Conservation (phyloP, 2,329 filamentous ascomycete species). For the Scolecobasidium constrictum region DNA sequence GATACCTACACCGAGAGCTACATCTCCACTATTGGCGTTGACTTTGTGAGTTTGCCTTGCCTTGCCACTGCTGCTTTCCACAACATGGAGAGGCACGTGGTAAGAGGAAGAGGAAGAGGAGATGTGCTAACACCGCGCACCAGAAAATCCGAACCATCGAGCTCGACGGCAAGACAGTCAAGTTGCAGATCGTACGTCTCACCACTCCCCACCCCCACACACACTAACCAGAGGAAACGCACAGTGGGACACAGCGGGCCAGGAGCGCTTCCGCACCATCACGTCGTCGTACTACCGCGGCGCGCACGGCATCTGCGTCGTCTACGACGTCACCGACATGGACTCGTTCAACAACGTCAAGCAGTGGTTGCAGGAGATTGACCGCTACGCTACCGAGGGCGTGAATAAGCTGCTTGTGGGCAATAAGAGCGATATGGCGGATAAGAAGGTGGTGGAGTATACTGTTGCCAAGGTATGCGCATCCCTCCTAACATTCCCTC, state of each 20-base stretch:
- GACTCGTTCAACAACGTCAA: slow-evolving; percentile 99
- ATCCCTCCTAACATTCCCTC: not conserved
- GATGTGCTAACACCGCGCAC: not conserved
- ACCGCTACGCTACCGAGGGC: slow-evolving; percentile 96
- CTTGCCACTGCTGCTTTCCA: no score
- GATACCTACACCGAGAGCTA: slow-evolving; percentile 99
- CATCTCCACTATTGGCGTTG: slow-evolving; percentile 98
- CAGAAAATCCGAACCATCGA: slow-evolving; percentile 99
- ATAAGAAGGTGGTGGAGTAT: slow-evolving; percentile 99
- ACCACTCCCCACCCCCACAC: not conserved
- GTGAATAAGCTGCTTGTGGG: slow-evolving; percentile 99
- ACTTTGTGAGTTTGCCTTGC: slow-evolving; percentile 81
- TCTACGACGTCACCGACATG: slow-evolving; percentile 99
- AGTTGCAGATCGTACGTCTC: slow-evolving; percentile 86
- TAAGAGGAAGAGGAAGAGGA: not conserved
- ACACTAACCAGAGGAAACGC: no score
- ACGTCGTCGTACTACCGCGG: slow-evolving; percentile 99
- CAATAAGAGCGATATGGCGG: slow-evolving; percentile 99
- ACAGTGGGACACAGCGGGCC: slow-evolving; percentile 97
- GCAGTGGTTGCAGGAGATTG: slow-evolving; percentile 99
- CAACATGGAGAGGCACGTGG: not conserved
- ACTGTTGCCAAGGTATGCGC: slow-evolving; percentile 84
- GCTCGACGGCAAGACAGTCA: slow-evolving; percentile 98
- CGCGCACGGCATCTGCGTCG: slow-evolving; percentile 97
- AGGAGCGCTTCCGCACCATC: slow-evolving; percentile 99